Evolutionary conservation across 2,329 filamentous ascomycete species (phyloP), one percentile per base, ranked within the genome.

Genomic region (Aspergillus ochraceus): DNA sequence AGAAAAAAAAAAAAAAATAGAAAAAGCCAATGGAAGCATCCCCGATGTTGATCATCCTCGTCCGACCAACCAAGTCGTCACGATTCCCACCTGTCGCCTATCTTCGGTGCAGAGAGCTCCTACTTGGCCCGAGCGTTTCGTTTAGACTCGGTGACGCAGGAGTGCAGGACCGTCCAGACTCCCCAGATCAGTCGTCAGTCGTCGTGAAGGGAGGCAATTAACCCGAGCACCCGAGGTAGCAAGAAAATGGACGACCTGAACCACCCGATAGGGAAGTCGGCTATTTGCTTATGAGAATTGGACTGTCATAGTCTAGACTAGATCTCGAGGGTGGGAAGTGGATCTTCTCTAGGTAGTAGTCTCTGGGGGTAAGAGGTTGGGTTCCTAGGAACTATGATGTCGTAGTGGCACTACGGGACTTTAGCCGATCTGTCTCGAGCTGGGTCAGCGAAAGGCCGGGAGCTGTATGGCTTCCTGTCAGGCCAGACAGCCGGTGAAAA

Each of bases 181-280:
- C 12, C 20, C 29, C 22, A 50, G 24, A 19, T 52, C 26, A 26
- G 32, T 30, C n/a, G 26, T 24, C 24, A 24, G 4, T 24, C 4
- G 24, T 22, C 4, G 4, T 20, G 24, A 19, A 29, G 26, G 58
- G 60, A 49, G 47, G 42, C 10, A 54, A 65, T 62, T 65, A 62
- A 52, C 61, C 64, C 64, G 64, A 66, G 56, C 46, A 60, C 61
- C 64, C 64, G 63, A 66, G 64, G 64, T 66, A 62, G 56, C 30
- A 51, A 61, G 56, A 55, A 46, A 57, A 59, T 29, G 20, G 24
- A 14, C 49, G 55, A 60, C 60, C 30, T 64, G 64, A 64, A 62
- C 58, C 49, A 61, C 58, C 63, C 63, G 63, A 63, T 57, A 52
- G 57, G 50, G 29, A n/a, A 49, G 45, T 61, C 60, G 60, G 60